Evolutionary conservation across 768 basidiomycete species (phyloP).

Genomic region (Filobasidium wieringae): DNA sequence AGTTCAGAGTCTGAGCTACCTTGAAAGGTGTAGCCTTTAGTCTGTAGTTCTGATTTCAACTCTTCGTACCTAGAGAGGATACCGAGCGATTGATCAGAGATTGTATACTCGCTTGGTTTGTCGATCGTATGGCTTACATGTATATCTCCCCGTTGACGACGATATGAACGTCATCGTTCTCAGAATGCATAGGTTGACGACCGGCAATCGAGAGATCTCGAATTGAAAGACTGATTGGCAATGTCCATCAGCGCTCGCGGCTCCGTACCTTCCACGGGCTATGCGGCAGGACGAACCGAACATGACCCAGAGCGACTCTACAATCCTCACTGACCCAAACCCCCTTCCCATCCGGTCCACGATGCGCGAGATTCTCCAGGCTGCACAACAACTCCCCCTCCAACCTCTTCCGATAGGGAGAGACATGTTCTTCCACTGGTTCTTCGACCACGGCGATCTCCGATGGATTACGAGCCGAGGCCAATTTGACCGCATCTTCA

Average conservation of each 20-base stretch:
- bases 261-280: constrained; percentile 2
- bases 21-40: constrained; percentile 18
- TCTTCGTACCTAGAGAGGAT: constrained; percentile 20
- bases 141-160: constrained; percentile 34
- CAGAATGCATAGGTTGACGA: constrained; percentile 24
- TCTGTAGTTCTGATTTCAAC: constrained; percentile 13
- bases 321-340: constrained; percentile 16
- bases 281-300: constrained; percentile 2
- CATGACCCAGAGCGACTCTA: constrained; percentile 17
- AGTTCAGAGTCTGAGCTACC: constrained; percentile 26
- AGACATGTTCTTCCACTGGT: neutral
- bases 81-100: neutral
- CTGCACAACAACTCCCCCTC: neutral
- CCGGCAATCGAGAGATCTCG: constrained; percentile 25
- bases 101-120: neutral
- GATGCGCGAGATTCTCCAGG: constrained; percentile 14
- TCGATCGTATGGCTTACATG: neutral
- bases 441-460: neutral
- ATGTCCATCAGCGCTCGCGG: neutral
- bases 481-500: neutral
- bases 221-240: constrained; percentile 23
- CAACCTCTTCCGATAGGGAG: neutral
- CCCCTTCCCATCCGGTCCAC: constrained; percentile 23
- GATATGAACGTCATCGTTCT: constrained; percentile 18
- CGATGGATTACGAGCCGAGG: neutral